Conservation (phyloP, 2,329 filamentous ascomycete species). For the Colletotrichum echinochloae region DNA sequence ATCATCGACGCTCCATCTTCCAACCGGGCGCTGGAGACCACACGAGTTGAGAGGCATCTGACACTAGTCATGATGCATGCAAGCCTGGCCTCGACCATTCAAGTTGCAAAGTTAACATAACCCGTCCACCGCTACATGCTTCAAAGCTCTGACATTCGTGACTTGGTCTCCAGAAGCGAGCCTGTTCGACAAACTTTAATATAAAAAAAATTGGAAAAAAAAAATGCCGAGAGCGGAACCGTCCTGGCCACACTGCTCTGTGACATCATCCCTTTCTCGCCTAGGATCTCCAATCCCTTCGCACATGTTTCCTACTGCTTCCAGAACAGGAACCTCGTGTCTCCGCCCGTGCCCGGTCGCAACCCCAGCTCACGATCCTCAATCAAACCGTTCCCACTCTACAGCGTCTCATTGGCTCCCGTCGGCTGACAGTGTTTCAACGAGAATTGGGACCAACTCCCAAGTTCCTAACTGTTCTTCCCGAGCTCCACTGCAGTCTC, state of each 20-base stretch:
- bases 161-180: constrained; percentile 1
- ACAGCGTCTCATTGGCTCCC: constrained; percentile 26
- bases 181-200: constrained; percentile 6
- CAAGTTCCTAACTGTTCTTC: constrained; percentile 28
- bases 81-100: background rate
- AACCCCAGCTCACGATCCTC: constrained; percentile 25
- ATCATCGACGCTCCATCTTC: constrained; percentile 21
- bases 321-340: constrained; percentile 40
- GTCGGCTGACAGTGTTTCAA: constrained; percentile 36
- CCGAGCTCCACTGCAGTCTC: constrained; percentile 7
- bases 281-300: constrained; percentile 16
- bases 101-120: background rate
- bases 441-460: constrained; percentile 33
- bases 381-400: constrained; percentile 40
- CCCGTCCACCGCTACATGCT: constrained; percentile 4
- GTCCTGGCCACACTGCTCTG: constrained; percentile 4
- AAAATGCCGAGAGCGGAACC: constrained; percentile 2
- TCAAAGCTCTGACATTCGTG: background rate
- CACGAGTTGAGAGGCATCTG: constrained; percentile 21
- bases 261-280: constrained; percentile 34
- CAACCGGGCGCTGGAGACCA: constrained; percentile 23
- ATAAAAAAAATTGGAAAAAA: too few relatives aligned
- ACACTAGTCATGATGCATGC: constrained; percentile 38
- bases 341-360: constrained; percentile 31
- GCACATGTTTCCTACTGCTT: constrained; percentile 29